Evolutionary conservation across 108 stramenopile species (phyloP).

Genomic region (Nitzschia sp.): DNA sequence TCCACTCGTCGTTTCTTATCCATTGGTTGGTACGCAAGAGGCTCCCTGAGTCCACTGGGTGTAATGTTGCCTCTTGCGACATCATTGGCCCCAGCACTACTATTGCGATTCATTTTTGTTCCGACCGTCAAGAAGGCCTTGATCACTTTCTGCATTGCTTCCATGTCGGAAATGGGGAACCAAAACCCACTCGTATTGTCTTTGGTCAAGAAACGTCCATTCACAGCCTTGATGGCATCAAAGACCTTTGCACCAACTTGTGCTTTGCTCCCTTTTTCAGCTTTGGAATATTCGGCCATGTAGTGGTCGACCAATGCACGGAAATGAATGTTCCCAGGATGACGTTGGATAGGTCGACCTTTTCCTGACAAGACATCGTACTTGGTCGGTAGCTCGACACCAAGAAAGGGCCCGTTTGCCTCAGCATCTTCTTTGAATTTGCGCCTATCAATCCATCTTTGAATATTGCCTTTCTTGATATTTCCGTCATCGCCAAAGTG

Average conservation of each 20-base stretch:
- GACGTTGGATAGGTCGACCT: constrained; percentile 11
- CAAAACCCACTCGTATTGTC: neutral
- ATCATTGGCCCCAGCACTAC: no score
- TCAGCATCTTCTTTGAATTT: neutral
- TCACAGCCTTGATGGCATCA: neutral
- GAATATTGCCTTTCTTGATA: neutral
- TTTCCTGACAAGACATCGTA: constrained; percentile 14
- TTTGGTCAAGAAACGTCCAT: constrained; percentile 1
- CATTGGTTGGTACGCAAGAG: no score
- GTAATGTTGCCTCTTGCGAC: no score
- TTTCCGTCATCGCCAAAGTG: constrained; percentile 1
- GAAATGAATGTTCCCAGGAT: constrained; percentile 8
- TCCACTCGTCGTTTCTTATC: no score
- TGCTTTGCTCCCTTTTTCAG: neutral
- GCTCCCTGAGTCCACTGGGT: no score
- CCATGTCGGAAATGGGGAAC: neutral
- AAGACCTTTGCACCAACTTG: neutral
- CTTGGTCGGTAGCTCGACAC: constrained; percentile 5
- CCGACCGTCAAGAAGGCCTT: neutral
- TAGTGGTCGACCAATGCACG: constrained; percentile 7
- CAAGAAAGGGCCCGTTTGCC: neutral
- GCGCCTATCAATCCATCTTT: neutral
- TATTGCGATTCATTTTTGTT: neutral
- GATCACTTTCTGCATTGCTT: neutral
- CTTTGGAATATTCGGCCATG: neutral